Base-by-base conservation (phyloP, 116 monocot species). In the Phalaenopsis hybrid region DNA sequence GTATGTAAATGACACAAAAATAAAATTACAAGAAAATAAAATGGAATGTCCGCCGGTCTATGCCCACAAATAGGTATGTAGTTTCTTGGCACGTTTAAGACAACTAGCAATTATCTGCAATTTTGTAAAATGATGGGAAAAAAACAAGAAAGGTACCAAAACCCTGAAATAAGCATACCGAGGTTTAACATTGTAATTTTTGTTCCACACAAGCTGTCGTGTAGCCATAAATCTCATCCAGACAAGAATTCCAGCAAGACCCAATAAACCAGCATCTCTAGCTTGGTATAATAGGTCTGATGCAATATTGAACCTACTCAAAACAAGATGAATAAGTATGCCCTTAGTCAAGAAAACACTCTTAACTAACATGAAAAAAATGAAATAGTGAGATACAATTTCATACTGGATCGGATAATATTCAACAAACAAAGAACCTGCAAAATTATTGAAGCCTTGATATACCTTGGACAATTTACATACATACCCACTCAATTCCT, bases 131-230 rank as follows among this genome's bases (percentile, higher is more conserved):
- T 77, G 20, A 55, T 37, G 46, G 15, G 20, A 45, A 58, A 63
- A 41, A 59, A 75, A 15, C 15, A 31, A 28, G 55, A 51, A 4
- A 55, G 9, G 52, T 28, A 50, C 12, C 25, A 31, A 16, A 31
- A 13, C 21, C 6, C 12, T 52, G 15, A 75, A 74, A 79, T 46
- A 41, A 44, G 11, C 34, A 57, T 95, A 99, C 99, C 99, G 93
- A 87, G 99, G 99, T 80, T 99, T 99, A 83, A 99, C 99, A 87
- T 99, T 99, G 82, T 99, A 99, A 85, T 99, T 99, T 84, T 99
- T 99, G 80, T 99, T 99, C 99, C 99, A 99, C 57, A 85, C 70
- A 44, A 99, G 99, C 75, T 99, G 99, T 79, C 95, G 90, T 57
- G 91, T 91, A 75, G 93, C 87, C 95, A 93, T 94, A 85, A 95